Percentiles rank a stretch among this genome's conserved stretches.
These are phyloP conservation scores for Bipolaris victoriae DNA, from an alignment of 2,329 filamentous ascomycete genomes.

Conservation along the genomic window DNA sequence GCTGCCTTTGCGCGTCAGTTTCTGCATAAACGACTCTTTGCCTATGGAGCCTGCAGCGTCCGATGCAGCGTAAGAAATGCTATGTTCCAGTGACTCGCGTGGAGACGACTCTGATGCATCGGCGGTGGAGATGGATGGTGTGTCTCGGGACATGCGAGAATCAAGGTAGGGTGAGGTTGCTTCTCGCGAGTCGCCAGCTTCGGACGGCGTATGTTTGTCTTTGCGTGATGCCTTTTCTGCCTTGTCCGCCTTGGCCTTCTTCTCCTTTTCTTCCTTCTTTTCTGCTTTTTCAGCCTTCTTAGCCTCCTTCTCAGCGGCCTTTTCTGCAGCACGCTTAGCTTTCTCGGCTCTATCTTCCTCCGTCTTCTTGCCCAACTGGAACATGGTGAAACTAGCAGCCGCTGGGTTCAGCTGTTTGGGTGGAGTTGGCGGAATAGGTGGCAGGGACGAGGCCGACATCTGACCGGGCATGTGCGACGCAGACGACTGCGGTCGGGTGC, in stretches of 20 bases:
- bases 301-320: constrained; percentile 48
- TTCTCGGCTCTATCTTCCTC: constrained; percentile 45
- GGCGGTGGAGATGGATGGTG: constrained; percentile 51
- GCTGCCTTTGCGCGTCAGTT: constrained; percentile 56
- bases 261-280: constrained; percentile 48
- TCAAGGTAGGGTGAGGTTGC: constrained; percentile 32
- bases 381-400: constrained; percentile 79
- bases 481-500: constrained; percentile 71
- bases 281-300: constrained; percentile 40
- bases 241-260: constrained; percentile 46
- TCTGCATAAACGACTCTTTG: constrained; percentile 58
- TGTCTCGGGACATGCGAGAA: constrained; percentile 52
- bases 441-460: constrained; percentile 17
- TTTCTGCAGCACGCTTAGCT: constrained; percentile 33
- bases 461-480: constrained; percentile 54
- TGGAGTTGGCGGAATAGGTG: constrained; percentile 56
- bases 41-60: constrained; percentile 44
- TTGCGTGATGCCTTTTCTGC: constrained; percentile 44
- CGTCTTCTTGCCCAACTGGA: constrained; percentile 36
- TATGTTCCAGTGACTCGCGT: constrained; percentile 50
- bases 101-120: constrained; percentile 46
- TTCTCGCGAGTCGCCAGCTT: constrained; percentile 34
- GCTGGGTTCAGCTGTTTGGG: constrained; percentile 75
- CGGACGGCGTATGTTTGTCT: constrained; percentile 41
- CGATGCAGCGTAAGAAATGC: constrained; percentile 46